These are phyloP conservation scores for Corylus heterophylla DNA, from an alignment of 306 rosid species.

Conservation along the genomic window DNA sequence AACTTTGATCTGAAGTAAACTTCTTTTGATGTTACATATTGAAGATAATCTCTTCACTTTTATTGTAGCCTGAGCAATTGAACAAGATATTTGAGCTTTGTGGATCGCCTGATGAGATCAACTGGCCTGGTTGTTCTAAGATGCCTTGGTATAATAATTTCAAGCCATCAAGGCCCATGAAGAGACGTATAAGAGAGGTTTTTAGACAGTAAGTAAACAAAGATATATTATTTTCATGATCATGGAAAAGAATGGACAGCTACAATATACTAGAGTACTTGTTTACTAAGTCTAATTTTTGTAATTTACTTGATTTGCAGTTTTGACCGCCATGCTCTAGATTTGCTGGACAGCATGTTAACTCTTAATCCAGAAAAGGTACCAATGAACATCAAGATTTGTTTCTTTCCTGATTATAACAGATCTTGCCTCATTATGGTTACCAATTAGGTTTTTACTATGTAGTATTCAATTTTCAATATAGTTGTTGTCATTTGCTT, in stretches of 20 bases:
- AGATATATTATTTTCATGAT: neutral
- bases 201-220: slow-evolving; percentile 53
- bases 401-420: neutral
- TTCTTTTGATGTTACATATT: slow-evolving; percentile 9
- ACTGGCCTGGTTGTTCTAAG: slow-evolving; percentile 74
- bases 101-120: slow-evolving; percentile 71
- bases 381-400: neutral
- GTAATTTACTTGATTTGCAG: slow-evolving; percentile 30
- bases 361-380: slow-evolving; percentile 75
- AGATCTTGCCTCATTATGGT: slow-evolving; percentile 15
- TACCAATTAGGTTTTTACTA: neutral
- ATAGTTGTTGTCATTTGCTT: neutral
- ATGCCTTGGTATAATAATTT: slow-evolving; percentile 60
- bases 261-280: slow-evolving; percentile 7
- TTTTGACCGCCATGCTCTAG: slow-evolving; percentile 67
- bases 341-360: slow-evolving; percentile 65
- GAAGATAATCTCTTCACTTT: slow-evolving; percentile 9
- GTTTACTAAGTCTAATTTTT: neutral
- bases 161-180: slow-evolving; percentile 66
- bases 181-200: slow-evolving; percentile 64
- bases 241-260: neutral
- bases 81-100: slow-evolving; percentile 74
- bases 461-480: neutral
- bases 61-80: slow-evolving; percentile 65
- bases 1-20: neutral